These are phyloP conservation scores for Leccinum holopus DNA, from an alignment of 1,284 basidiomycete genomes.

Conservation along the genomic window DNA sequence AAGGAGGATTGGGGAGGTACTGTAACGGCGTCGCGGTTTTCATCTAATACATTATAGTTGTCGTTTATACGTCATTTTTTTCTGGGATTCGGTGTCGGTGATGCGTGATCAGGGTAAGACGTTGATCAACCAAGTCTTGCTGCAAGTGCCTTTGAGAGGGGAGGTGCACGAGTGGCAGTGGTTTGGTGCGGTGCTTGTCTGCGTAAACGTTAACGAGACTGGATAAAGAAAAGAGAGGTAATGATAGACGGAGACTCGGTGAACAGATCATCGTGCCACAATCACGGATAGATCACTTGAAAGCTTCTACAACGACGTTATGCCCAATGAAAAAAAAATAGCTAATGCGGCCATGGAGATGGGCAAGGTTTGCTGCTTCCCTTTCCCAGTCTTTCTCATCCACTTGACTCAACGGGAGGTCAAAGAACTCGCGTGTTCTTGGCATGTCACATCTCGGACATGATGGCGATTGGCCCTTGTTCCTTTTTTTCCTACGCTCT, in stretches of 20 bases:
- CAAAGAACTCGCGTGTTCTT: constrained; percentile 30
- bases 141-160: neutral
- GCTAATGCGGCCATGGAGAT: neutral
- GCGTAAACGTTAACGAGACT: neutral
- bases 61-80: constrained; percentile 29
- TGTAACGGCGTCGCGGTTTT: constrained; percentile 18
- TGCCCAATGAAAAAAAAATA: neutral
- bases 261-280: neutral
- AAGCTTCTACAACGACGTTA: neutral
- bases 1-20: neutral
- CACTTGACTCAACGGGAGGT: neutral
- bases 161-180: neutral
- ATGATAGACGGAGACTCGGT: neutral
- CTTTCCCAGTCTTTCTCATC: no score
- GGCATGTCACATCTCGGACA: constrained; percentile 34
- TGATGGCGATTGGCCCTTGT: constrained; percentile 36
- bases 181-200: neutral
- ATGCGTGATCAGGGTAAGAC: neutral
- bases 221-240: neutral
- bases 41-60: constrained; percentile 37
- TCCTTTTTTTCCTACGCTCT: constrained; percentile 32
- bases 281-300: neutral
- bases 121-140: neutral
- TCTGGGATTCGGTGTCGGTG: neutral
- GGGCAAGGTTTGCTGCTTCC: neutral